Evolutionary conservation across 2,329 filamentous ascomycete genomes (phyloP), one percentile per base, ranked within the genome.

Genomic region (Cladosporium sp.): DNA sequence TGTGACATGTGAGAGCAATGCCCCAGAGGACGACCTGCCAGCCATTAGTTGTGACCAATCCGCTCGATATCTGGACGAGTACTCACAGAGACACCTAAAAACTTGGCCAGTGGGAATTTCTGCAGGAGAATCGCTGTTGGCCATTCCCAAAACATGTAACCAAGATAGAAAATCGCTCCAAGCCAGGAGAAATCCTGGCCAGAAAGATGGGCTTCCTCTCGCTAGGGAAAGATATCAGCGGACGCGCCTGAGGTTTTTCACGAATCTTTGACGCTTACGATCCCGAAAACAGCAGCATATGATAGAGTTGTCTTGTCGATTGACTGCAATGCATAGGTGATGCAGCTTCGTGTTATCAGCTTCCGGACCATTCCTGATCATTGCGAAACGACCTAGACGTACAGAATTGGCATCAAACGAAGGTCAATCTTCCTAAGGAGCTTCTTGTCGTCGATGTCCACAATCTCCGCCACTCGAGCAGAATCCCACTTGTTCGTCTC

Each of bases 151-250:
- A 73, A 62, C 1, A 78, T 70, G 59, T 78, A 78, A 15, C 76
- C 76, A 60, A 79, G 76, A 61, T 78, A 79, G 62, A 78, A 79
- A 8, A 78, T 78, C 1, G 73, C 75, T 5, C 74, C 74, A 9
- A 80, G 70, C 80, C 79, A 82, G 12, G 76, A 76, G 63, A 81
- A 82, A 55, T 82, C 72, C 59, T 79, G 73, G 12, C 75, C 75
- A 3, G 71, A 59, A 2, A 83, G 69, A 57, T 80, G 67, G 0
- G 77, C 78, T 1, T 74, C 77, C 17, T 76, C 64, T 37, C 22
- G 12, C 25, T 25, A 25, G 6, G 6, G 25, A 25, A 25, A 6
- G 25, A 6, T 25, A 25, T 25, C 3, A 25, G 36, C 76, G 66
- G 9, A 80, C 64, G 0, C 78, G 78, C 20, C 61, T 39, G 61